phyloP scores from a whole-genome alignment of 2,329 filamentous ascomycete genomes.

The Karstenula rhodostoma region DNA sequence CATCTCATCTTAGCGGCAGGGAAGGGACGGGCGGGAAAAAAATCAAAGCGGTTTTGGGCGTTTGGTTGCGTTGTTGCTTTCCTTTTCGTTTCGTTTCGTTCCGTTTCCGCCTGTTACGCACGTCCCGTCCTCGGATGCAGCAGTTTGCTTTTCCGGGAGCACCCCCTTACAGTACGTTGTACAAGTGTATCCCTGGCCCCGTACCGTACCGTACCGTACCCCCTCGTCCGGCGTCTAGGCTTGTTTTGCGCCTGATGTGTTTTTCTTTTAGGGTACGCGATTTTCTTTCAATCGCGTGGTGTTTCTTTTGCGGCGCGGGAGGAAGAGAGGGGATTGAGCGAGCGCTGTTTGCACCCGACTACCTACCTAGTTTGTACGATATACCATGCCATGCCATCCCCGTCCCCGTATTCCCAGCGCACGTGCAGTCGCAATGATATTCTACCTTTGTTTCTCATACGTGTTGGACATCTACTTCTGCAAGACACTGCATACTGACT shows the following conservation, averaged over 20 bases:
- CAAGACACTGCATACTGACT: no score
- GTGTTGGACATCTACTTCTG: neutral
- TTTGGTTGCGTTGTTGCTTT: conserved; percentile 21
- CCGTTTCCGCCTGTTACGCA: neutral
- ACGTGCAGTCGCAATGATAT: neutral
- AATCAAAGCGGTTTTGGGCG: conserved; percentile 33
- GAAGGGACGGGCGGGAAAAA: conserved; percentile 21
- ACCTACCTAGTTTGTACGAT: no score
- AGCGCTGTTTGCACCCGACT: no score
- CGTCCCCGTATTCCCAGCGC: neutral
- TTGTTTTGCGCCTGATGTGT: neutral
- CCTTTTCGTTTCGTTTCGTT: neutral
- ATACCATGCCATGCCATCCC: no score
- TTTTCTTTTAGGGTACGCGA: neutral
- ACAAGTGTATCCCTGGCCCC: conserved; percentile 4
- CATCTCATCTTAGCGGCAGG: conserved; percentile 21
- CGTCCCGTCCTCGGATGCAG: conserved; percentile 11
- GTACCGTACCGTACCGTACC: neutral
- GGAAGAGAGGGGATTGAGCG: no score
- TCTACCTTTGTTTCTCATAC: neutral
- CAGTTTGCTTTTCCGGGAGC: conserved; percentile 6
- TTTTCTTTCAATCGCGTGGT: no score
- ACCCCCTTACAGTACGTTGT: neutral
- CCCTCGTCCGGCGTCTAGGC: neutral
- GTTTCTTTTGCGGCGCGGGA: no score